These are phyloP conservation scores for Cladosporium sp. DNA, from an alignment of 2,329 filamentous ascomycete genomes.

Conservation along the genomic window DNA sequence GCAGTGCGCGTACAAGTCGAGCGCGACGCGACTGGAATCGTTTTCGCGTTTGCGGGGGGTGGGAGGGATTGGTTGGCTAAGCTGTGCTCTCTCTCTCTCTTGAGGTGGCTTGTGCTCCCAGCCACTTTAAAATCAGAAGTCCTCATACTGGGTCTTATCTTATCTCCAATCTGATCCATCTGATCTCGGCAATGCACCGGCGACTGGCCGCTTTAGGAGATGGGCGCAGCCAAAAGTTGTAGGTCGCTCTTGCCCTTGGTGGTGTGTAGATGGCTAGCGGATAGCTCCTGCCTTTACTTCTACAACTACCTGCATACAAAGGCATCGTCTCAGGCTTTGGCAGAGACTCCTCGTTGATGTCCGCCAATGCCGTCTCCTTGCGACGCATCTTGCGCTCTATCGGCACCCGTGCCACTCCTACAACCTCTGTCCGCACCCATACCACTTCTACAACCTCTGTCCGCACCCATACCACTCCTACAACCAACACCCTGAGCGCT, in stretches of 20 bases:
- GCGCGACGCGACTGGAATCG: background rate
- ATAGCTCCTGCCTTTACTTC: background rate
- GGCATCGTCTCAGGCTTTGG: too few relatives aligned
- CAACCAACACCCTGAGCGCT: background rate
- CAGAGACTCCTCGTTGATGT: background rate
- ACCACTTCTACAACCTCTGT: background rate
- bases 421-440: too few relatives aligned
- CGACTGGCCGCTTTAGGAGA: background rate
- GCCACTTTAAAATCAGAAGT: background rate
- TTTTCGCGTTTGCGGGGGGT: background rate
- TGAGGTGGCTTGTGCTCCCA: background rate
- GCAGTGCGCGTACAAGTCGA: background rate
- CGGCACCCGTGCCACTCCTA: background rate
- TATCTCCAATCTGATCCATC: background rate
- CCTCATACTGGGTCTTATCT: background rate
- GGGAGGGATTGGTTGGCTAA: background rate
- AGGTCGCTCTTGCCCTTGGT: background rate
- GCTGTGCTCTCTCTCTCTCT: too few relatives aligned
- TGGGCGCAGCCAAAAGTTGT: background rate
- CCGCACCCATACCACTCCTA: background rate
- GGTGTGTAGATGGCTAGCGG: background rate
- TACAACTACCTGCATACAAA: background rate
- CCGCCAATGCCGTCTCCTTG: slow-evolving; percentile 15
- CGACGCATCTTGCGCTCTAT: background rate
- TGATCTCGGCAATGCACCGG: background rate